phyloP scores from a whole-genome alignment of 768 basidiomycete species.

The Scleroderma citrinum region DNA sequence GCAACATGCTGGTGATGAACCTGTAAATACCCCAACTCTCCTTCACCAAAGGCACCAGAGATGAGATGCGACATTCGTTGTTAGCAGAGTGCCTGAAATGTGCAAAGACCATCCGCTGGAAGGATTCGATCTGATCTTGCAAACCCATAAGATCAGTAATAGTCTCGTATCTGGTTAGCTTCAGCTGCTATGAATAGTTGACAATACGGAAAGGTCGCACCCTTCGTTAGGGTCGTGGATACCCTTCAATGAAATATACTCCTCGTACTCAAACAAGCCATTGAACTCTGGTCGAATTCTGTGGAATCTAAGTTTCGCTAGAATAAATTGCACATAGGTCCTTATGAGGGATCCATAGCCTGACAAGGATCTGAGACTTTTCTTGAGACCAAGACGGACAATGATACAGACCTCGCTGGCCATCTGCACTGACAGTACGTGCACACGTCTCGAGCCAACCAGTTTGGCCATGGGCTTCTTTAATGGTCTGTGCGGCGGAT shows the following conservation, averaged over 20 bases:
- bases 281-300: conserved; percentile 96
- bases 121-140: conserved; percentile 98
- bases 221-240: conserved; percentile 99
- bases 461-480: conserved; percentile 94
- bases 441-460: conserved; percentile 98
- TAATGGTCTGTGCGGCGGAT: conserved; percentile 64
- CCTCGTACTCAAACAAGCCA: conserved; percentile 97
- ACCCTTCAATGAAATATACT: conserved; percentile 94
- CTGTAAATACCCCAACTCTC: conserved; percentile 99
- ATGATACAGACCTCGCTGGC: conserved; percentile 56
- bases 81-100: conserved; percentile 88
- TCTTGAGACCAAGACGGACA: not conserved
- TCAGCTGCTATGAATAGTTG: conserved; percentile 8
- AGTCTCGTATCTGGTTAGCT: conserved; percentile 76
- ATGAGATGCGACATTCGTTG: conserved; percentile 96
- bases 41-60: conserved; percentile 94
- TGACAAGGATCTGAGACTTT: conserved; percentile 26
- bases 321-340: conserved; percentile 92
- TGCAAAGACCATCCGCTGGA: conserved; percentile 96
- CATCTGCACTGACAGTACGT: conserved; percentile 76
- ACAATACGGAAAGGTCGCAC: conserved; percentile 39
- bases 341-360: conserved; percentile 91
- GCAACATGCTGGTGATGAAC: conserved; percentile 97
- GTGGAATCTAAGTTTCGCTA: conserved; percentile 95
- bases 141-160: conserved; percentile 96